Percentiles rank a stretch among this genome's conserved stretches.
Conservation (phyloP, 768 basidiomycete genomes). For the Ramaria sp. region DNA sequence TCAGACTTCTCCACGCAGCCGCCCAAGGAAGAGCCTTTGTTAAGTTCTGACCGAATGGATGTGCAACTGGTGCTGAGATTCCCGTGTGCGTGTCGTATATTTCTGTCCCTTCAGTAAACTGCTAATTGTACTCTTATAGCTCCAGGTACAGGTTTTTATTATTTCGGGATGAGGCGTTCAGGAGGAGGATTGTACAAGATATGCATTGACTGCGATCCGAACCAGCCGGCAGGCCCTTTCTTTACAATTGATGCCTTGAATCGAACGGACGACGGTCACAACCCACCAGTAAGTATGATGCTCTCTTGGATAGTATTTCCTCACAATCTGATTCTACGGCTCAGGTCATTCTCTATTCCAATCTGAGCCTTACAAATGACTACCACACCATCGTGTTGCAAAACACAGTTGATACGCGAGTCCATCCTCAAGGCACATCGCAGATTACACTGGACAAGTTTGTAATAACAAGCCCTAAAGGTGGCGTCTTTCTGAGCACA, state of each 20-base stretch:
- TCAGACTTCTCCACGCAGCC: background rate
- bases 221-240: background rate
- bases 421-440: background rate
- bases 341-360: background rate
- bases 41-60: background rate
- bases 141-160: background rate
- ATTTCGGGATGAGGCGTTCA: background rate
- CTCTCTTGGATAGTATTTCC: background rate
- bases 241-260: background rate
- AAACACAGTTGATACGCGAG: background rate
- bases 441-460: background rate
- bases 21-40: background rate
- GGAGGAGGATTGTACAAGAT: background rate
- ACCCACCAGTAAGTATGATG: background rate
- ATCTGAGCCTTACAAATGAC: background rate
- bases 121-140: background rate
- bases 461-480: background rate
- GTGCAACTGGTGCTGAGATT: background rate
- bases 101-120: background rate
- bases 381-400: background rate
- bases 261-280: background rate
- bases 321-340: background rate
- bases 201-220: background rate
- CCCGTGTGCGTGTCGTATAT: background rate
- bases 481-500: background rate